These are phyloP conservation scores for Ilyonectria robusta DNA, from an alignment of 2,329 filamentous ascomycete genomes.

Conservation along the genomic window DNA sequence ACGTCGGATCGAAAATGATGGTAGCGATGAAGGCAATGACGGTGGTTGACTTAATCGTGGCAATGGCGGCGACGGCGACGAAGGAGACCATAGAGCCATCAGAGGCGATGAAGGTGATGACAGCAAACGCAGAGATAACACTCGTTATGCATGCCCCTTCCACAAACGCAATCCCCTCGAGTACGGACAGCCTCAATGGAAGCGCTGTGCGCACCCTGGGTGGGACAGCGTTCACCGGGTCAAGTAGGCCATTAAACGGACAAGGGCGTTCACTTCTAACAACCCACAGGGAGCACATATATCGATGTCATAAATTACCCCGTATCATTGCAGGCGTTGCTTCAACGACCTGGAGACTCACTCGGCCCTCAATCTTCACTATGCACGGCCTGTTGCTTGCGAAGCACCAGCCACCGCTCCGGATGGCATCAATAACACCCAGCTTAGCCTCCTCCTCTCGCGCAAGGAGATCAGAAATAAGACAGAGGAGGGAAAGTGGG, in stretches of 20 bases:
- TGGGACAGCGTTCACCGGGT: background rate
- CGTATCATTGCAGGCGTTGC: background rate
- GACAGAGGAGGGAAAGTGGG: background rate
- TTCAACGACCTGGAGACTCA: background rate
- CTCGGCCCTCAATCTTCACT: background rate
- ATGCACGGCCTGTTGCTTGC: background rate
- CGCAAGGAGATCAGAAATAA: background rate
- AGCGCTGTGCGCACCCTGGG: background rate
- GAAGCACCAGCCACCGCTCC: too few species aligned
- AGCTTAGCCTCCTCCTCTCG: background rate
- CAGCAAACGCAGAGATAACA: slow-evolving; percentile 19
- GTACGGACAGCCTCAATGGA: background rate
- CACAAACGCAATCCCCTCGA: background rate
- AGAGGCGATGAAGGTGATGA: background rate
- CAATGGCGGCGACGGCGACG: too few species aligned
- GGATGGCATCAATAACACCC: background rate
- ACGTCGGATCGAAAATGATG: background rate
- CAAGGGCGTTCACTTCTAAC: background rate
- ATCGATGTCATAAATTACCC: background rate
- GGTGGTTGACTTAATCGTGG: too few species aligned
- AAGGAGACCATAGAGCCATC: too few species aligned
- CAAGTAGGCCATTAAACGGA: background rate
- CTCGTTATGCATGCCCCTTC: background rate
- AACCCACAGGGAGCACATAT: background rate
- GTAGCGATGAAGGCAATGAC: background rate